These are phyloP conservation scores for Aureobasidium sp. DNA, from an alignment of 2,329 filamentous ascomycete genomes.

Conservation along the genomic window DNA sequence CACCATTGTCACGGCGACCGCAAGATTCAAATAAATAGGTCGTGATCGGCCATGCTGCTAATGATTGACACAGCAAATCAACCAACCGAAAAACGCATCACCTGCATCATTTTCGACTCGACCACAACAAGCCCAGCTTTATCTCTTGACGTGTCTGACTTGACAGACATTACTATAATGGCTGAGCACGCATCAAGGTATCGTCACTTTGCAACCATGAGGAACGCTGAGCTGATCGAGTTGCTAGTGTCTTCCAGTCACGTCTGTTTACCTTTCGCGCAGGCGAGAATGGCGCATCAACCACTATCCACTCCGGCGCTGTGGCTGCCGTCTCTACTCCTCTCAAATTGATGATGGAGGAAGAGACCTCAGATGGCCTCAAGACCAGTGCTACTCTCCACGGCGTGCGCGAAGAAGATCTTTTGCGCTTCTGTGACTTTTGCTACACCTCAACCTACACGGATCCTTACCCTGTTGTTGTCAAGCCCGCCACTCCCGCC, in stretches of 20 bases:
- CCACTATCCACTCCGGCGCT: conserved; percentile 8
- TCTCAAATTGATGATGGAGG: conserved; percentile 5
- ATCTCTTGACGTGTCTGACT: background rate
- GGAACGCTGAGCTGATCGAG: background rate
- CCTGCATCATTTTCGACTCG: conserved; percentile 11
- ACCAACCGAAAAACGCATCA: background rate
- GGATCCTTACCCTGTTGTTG: background rate
- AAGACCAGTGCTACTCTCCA: background rate
- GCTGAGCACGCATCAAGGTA: background rate
- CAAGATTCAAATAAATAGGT: background rate
- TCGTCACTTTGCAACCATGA: background rate
- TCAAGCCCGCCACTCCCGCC: background rate
- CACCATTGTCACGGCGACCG: background rate
- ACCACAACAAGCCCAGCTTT: background rate
- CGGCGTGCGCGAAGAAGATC: conserved; percentile 11
- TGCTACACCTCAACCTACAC: conserved; percentile 4
- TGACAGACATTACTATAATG: background rate
- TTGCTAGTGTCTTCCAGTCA: background rate
- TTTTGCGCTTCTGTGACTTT: conserved; percentile 12
- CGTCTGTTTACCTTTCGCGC: conserved; percentile 7
- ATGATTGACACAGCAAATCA: background rate
- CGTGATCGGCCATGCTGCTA: background rate
- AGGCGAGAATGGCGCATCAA: conserved; percentile 2
- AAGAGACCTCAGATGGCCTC: background rate
- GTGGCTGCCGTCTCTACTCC: conserved; percentile 5